A percentile compares a stretch with the other conserved stretches of the same genome.
Conservation (phyloP, 805 yeast species). For the Cyberlindnera japonica region DNA sequence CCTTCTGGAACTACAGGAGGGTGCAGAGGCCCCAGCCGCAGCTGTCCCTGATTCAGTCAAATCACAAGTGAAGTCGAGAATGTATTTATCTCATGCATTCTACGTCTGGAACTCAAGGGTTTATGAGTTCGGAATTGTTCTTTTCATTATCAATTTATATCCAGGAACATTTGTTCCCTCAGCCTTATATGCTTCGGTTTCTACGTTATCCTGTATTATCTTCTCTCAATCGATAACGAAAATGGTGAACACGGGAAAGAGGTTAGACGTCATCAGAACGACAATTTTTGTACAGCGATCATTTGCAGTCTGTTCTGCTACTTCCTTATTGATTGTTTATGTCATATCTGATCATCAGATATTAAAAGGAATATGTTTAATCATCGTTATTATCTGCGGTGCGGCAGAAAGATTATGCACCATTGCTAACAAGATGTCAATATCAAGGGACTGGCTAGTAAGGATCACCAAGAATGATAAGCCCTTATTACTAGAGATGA, state of each 20-base stretch:
- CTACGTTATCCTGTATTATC: not conserved
- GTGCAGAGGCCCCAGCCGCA: not conserved
- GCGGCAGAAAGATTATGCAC: constrained; percentile 33
- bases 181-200: not conserved
- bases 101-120: constrained; percentile 1
- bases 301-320: constrained; percentile 17
- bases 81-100: not conserved
- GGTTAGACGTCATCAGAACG: constrained; percentile 25
- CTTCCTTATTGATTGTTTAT: constrained; percentile 12
- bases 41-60: not conserved
- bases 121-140: not conserved
- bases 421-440: constrained; percentile 34
- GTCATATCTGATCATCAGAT: constrained; percentile 9
- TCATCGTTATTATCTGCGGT: constrained; percentile 29
- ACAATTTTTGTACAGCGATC: constrained; percentile 30
- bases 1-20: not conserved
- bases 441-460: constrained; percentile 40
- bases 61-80: not conserved
- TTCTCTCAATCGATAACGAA: not conserved
- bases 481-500: constrained; percentile 26
- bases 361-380: constrained; percentile 12
- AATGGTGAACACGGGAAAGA: not conserved
- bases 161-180: not conserved
- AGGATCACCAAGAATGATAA: constrained; percentile 31
- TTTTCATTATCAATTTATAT: constrained; percentile 1